These are phyloP conservation scores for Globisporangium irregulare DNA, from an alignment of 352 stramenopile species.

Conservation along the genomic window DNA sequence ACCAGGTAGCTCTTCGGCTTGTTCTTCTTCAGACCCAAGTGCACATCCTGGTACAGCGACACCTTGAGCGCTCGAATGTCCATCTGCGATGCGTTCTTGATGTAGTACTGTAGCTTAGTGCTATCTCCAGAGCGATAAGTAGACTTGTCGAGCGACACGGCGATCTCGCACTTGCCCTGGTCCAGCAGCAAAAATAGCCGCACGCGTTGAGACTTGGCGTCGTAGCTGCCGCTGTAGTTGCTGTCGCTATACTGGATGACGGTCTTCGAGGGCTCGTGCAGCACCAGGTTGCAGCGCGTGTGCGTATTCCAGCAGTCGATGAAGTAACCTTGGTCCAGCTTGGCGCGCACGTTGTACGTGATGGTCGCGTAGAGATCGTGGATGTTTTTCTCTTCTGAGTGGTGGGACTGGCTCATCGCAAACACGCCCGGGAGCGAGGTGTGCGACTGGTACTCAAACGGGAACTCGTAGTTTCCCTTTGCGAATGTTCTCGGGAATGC, in stretches of 20 bases:
- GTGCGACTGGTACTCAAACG: conserved; percentile 25
- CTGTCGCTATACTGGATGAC: conserved; percentile 19
- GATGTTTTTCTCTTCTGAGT: not conserved
- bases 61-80: conserved; percentile 33
- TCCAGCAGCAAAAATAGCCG: conserved; percentile 35
- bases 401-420: not conserved
- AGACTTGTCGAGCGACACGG: conserved; percentile 35
- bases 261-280: conserved; percentile 28
- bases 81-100: conserved; percentile 32
- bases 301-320: conserved; percentile 7
- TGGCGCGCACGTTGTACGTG: conserved; percentile 13
- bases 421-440: conserved; percentile 20
- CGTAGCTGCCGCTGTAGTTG: conserved; percentile 12
- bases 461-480: conserved; percentile 21
- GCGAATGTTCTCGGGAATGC: conserved; percentile 18
- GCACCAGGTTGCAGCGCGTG: conserved; percentile 19
- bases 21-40: conserved; percentile 1
- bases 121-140: conserved; percentile 31
- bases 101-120: conserved; percentile 30
- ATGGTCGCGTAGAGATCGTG: conserved; percentile 11
- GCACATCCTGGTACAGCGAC: conserved; percentile 28
- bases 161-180: conserved; percentile 32
- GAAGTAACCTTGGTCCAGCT: conserved; percentile 10
- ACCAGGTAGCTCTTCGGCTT: conserved; percentile 12
- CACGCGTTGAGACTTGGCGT: conserved; percentile 28